phyloP scores from a whole-genome alignment of 2,329 filamentous ascomycete genomes.

The Celoporthe dispersa region DNA sequence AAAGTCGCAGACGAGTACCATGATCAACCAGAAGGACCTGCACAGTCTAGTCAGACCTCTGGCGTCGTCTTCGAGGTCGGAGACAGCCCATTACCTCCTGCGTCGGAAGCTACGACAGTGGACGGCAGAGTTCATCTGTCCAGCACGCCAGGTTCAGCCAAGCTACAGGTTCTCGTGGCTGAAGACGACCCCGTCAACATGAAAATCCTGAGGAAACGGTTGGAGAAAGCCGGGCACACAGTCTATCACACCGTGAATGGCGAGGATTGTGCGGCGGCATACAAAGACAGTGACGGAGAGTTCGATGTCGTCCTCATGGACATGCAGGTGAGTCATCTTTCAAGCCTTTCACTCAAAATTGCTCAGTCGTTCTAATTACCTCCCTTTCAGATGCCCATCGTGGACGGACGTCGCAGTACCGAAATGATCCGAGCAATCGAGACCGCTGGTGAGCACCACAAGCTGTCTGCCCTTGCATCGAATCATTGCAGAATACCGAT shows the following conservation, averaged over 20 bases:
- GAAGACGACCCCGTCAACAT: slow-evolving; percentile 91
- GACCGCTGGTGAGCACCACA: slow-evolving; percentile 49
- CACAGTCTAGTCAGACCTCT: slow-evolving; percentile 39
- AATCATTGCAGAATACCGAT: slow-evolving; percentile 74
- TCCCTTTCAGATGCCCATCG: slow-evolving; percentile 78
- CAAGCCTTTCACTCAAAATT: neutral
- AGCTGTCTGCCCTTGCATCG: slow-evolving; percentile 62
- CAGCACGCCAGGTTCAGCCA: slow-evolving; percentile 34
- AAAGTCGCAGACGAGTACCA: slow-evolving; percentile 54
- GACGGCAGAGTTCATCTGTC: slow-evolving; percentile 21
- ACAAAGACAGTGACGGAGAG: slow-evolving; percentile 61
- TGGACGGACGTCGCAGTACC: slow-evolving; percentile 80
- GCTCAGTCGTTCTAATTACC: neutral
- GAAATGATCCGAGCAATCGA: slow-evolving; percentile 83
- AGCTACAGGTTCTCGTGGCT: slow-evolving; percentile 74
- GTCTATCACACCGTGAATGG: slow-evolving; percentile 79
- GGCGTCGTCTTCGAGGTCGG: slow-evolving; percentile 46
- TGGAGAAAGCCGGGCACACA: slow-evolving; percentile 76
- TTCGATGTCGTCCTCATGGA: slow-evolving; percentile 91
- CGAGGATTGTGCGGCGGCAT: slow-evolving; percentile 77
- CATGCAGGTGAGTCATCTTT: slow-evolving; percentile 71
- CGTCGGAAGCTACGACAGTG: slow-evolving; percentile 20
- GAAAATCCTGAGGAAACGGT: slow-evolving; percentile 76
- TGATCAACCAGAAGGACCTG: slow-evolving; percentile 38
- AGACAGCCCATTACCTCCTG: slow-evolving; percentile 25